These are phyloP conservation scores for Venturiaceae sp. DNA, from an alignment of 2,329 filamentous ascomycete genomes.

Conservation along the genomic window DNA sequence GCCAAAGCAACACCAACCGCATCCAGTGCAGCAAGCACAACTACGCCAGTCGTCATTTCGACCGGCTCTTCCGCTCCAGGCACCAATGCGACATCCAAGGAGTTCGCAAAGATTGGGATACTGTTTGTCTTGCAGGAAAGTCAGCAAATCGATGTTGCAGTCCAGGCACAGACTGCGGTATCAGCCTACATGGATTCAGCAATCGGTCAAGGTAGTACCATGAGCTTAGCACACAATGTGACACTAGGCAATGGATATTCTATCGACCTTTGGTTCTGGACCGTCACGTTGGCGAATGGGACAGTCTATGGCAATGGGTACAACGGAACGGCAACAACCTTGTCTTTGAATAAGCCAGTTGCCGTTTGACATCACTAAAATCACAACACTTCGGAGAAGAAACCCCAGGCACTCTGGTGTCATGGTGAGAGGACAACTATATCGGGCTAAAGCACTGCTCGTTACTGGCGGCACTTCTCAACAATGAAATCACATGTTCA, in stretches of 20 bases:
- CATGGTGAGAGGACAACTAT: too few species aligned
- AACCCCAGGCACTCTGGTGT: too few species aligned
- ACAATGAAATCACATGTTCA: background rate
- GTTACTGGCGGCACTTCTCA: too few species aligned
- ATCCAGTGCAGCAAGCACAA: conserved; percentile 10
- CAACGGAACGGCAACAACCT: conserved; percentile 3
- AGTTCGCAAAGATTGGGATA: conserved; percentile 36
- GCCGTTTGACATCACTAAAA: background rate
- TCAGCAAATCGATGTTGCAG: conserved; percentile 27
- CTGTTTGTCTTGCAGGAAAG: conserved; percentile 34
- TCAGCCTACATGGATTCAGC: conserved; percentile 22
- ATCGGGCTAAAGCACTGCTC: too few species aligned
- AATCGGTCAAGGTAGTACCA: conserved; percentile 11
- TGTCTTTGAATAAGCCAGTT: background rate
- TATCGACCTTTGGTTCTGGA: conserved; percentile 7
- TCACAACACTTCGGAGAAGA: too few species aligned
- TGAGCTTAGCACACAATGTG: conserved; percentile 13
- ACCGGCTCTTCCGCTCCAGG: conserved; percentile 19
- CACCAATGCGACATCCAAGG: conserved; percentile 25
- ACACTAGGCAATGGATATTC: conserved; percentile 17
- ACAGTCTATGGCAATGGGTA: conserved; percentile 6
- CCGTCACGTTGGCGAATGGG: conserved; percentile 7
- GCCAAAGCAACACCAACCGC: conserved; percentile 10
- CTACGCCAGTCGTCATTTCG: conserved; percentile 9
- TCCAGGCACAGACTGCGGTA: conserved; percentile 32